Conservation (phyloP, 495 filamentous ascomycete species). For the Xylaria longipes region DNA sequence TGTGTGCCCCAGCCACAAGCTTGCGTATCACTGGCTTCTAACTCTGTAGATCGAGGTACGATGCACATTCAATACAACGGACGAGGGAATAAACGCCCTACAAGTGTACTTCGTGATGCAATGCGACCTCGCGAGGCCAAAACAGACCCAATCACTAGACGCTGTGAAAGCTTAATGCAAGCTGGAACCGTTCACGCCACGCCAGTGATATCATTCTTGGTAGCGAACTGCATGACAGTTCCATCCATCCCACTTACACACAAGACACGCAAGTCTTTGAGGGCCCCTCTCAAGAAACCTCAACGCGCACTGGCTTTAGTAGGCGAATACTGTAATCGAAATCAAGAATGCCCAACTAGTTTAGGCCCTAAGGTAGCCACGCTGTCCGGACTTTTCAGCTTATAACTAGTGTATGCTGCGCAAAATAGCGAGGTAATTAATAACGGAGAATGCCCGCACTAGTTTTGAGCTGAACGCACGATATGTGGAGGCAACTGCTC, state of each 20-base stretch:
- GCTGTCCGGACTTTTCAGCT: background rate
- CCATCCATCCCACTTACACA: background rate
- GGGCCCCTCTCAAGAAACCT: background rate
- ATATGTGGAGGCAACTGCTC: background rate
- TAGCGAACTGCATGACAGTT: background rate
- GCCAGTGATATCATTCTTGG: background rate
- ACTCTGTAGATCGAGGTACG: background rate
- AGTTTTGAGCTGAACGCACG: background rate
- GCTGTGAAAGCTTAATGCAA: background rate
- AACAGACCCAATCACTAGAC: background rate
- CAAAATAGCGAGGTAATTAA: background rate
- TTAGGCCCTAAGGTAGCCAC: background rate
- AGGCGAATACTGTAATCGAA: background rate
- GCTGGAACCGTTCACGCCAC: background rate
- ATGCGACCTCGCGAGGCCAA: background rate
- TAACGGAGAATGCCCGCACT: background rate
- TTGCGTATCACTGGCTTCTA: background rate
- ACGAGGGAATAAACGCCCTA: constrained; percentile 9
- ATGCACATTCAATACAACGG: background rate
- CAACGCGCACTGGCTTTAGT: no score
- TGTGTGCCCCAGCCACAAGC: constrained; percentile 14
- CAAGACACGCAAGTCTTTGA: background rate
- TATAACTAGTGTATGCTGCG: background rate
- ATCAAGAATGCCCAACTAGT: background rate
- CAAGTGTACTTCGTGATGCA: constrained; percentile 15